phyloP scores from a whole-genome alignment of 169 alveolate species.

The Cryptosporidium ubiquitum region DNA sequence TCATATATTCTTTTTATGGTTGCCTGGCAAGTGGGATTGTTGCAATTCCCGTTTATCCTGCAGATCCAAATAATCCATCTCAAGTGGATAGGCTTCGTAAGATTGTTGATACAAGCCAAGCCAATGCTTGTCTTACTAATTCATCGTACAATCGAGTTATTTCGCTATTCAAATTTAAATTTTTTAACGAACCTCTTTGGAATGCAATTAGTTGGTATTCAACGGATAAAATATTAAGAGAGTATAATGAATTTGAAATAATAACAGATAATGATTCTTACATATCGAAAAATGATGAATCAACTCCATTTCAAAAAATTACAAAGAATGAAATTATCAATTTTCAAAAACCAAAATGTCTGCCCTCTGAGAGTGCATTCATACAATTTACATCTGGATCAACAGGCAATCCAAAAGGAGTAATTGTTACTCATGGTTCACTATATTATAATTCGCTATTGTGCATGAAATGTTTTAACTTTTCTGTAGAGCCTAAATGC shows the following conservation, averaged over 20 bases:
- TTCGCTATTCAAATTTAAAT: slow-evolving; percentile 52
- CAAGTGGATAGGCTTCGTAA: slow-evolving; percentile 63
- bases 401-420: slow-evolving; percentile 82
- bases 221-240: slow-evolving; percentile 53
- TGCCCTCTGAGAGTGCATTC: slow-evolving; percentile 51
- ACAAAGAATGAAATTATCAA: background rate
- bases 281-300: background rate
- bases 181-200: slow-evolving; percentile 72
- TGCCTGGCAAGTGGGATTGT: slow-evolving; percentile 74
- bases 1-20: slow-evolving; percentile 73
- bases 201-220: slow-evolving; percentile 45
- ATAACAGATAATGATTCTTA: background rate
- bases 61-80: slow-evolving; percentile 69
- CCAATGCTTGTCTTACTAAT: slow-evolving; percentile 46
- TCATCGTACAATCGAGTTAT: slow-evolving; percentile 51
- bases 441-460: slow-evolving; percentile 77
- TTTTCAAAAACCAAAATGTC: slow-evolving; percentile 46
- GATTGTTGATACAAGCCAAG: slow-evolving; percentile 62
- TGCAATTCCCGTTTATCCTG: slow-evolving; percentile 78
- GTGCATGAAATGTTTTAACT: slow-evolving; percentile 78
- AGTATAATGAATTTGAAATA: background rate
- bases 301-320: too few relatives aligned
- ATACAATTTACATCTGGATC: slow-evolving; percentile 82
- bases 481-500: slow-evolving; percentile 73
- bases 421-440: slow-evolving; percentile 80